Base-by-base conservation (phyloP, 192 early-diverging fungal species). In the Diversispora epigaea region DNA sequence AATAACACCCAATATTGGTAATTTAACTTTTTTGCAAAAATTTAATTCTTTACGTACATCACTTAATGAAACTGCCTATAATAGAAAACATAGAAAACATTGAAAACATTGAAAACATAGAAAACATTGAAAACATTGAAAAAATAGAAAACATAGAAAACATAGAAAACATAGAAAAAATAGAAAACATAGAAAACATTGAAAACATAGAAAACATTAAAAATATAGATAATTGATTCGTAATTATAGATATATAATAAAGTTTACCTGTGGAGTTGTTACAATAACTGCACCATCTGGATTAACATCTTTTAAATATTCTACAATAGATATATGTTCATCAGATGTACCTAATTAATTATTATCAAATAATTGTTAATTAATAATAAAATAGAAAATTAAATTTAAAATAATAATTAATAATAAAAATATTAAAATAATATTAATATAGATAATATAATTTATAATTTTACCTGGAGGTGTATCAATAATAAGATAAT, bases 221-320 rank as follows among this genome's bases (percentile, higher is more conserved):
- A 17, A 6, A 84, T 80, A 58, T 90, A 89, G 56, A 72, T 82
- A 80, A 14, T 11, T 83, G 86, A 76, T 90, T 87, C 43, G 80
- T 83, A 54, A 90, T 80, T 12, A 90, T 75, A 1, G 0, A 32
- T 32, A 1, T 32, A 32, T 32, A 0, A 32, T 32, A n/a, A n/a
- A n/a, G n/a, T n/a, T n/a, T n/a, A 79, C 91, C 80, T 99, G 97
- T 56, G 97, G 97, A 4, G 97, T 99, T 0, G 97, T 99, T n/a
- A 99, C 91, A 21, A 99, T 79, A 0, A 99, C 90, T 0, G 96
- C 97, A 12, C 94, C 94, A 68, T 93, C 92, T 40, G 91, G 91
- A 39, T 88, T 84, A 69, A 86, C 84, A 47, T 91, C 92, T 73
- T 95, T 94, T 40, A 98, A 79, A 56, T 95, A 97, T 79, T 96